Percentiles rank a stretch among this genome's conserved stretches.
Evolutionary conservation across 306 rosid genomes (phyloP).

Genomic region (Casuarina glauca): DNA sequence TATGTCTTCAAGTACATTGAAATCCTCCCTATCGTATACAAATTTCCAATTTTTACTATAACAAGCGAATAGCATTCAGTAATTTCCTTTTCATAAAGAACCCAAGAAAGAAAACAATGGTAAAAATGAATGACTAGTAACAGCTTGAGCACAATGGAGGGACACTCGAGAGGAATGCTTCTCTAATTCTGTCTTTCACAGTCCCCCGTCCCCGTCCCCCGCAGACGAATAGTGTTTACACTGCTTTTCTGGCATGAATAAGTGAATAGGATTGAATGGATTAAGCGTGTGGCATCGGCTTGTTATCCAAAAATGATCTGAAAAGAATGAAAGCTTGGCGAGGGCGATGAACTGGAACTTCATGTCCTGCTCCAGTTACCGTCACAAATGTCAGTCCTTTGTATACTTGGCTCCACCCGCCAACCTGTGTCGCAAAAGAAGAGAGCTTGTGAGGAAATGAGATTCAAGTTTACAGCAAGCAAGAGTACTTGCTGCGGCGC

Average conservation of each 20-base stretch:
- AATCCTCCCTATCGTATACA: not conserved
- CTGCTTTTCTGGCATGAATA: constrained; percentile 36
- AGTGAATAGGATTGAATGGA: constrained; percentile 28
- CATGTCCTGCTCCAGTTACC: constrained; percentile 90
- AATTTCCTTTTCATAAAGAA: not conserved
- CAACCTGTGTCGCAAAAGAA: constrained; percentile 52
- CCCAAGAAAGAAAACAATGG: constrained; percentile 6
- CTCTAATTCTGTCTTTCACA: constrained; percentile 37
- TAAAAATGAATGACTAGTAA: not conserved
- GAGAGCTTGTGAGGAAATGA: constrained; percentile 27
- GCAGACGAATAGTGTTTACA: constrained; percentile 29
- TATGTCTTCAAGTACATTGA: too few species aligned
- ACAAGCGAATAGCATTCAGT: not conserved
- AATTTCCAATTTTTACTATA: not conserved
- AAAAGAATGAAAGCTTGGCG: constrained; percentile 84
- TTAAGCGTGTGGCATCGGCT: constrained; percentile 63
- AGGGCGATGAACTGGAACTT: constrained; percentile 91
- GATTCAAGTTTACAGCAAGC: not conserved
- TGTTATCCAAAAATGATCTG: constrained; percentile 82
- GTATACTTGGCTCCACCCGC: constrained; percentile 93
- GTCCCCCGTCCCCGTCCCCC: constrained; percentile 5
- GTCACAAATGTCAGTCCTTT: constrained; percentile 85
- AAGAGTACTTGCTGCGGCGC: not conserved
- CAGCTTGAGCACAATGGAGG: constrained; percentile 22
- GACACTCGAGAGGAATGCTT: constrained; percentile 66